Evolutionary conservation across 257 asterid species (phyloP).

Genomic region (Nyctanthes arbortristis): DNA sequence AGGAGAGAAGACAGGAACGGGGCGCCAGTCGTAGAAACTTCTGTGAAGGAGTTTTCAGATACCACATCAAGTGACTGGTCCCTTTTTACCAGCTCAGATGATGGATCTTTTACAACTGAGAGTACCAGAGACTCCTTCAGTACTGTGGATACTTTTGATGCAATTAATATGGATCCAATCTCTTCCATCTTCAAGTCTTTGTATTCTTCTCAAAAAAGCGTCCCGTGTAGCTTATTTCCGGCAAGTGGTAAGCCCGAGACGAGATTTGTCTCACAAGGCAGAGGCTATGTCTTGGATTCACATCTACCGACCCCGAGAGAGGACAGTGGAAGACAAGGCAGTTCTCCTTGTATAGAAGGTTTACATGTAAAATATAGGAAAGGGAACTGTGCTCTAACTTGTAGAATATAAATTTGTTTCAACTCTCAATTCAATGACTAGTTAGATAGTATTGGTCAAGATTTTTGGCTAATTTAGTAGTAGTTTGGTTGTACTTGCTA

Average conservation of each 20-base stretch:
- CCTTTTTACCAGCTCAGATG: constrained; percentile 75
- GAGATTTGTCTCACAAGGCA: constrained; percentile 47
- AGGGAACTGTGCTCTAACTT: constrained; percentile 28
- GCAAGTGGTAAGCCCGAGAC: constrained; percentile 45
- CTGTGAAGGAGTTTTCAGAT: constrained; percentile 48
- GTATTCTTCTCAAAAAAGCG: constrained; percentile 43
- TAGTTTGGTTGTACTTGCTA: no score
- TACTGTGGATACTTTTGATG: constrained; percentile 52
- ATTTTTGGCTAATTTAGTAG: no score
- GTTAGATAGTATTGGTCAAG: background rate
- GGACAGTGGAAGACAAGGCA: background rate
- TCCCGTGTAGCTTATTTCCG: constrained; percentile 50
- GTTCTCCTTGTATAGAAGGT: constrained; percentile 7
- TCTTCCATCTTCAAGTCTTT: constrained; percentile 52
- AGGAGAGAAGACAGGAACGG: constrained; percentile 37
- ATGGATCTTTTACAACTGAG: constrained; percentile 82
- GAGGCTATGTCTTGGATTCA: constrained; percentile 38
- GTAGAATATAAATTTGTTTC: background rate
- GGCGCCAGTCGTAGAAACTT: constrained; percentile 30
- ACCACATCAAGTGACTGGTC: constrained; percentile 70
- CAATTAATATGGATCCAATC: constrained; percentile 39
- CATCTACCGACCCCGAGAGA: constrained; percentile 13
- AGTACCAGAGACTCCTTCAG: constrained; percentile 85
- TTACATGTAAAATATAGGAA: constrained; percentile 41
- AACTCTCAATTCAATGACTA: background rate